A percentile compares a stretch with the other conserved stretches of the same genome.
Conservation (phyloP, 2,329 filamentous ascomycete genomes). For the Epichloe baconii region DNA sequence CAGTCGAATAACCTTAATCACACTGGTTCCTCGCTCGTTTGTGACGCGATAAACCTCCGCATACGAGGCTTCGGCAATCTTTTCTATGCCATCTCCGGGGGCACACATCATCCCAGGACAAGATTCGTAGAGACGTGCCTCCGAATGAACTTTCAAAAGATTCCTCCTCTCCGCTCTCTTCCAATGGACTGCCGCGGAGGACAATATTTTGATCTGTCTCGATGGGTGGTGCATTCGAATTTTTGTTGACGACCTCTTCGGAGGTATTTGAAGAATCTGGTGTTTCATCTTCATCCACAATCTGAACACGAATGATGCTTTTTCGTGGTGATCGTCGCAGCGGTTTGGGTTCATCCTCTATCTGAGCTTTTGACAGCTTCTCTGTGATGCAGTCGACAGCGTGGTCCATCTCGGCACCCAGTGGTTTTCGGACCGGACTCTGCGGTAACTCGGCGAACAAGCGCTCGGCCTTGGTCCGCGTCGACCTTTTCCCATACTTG, state of each 20-base stretch:
- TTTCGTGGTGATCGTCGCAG: constrained; percentile 9
- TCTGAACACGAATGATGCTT: constrained; percentile 2
- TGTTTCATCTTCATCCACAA: constrained; percentile 8
- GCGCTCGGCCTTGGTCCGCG: constrained; percentile 32
- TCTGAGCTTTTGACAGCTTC: constrained; percentile 19
- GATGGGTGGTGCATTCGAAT: not conserved
- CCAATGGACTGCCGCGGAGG: not conserved
- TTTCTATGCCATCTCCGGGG: constrained; percentile 40
- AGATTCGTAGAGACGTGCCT: constrained; percentile 23
- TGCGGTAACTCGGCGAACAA: constrained; percentile 39
- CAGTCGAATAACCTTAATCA: constrained; percentile 52
- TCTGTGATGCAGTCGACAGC: constrained; percentile 21
- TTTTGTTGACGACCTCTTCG: not conserved
- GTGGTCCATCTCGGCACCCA: constrained; percentile 9
- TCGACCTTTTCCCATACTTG: constrained; percentile 38
- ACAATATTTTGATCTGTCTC: not conserved
- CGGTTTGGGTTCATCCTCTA: constrained; percentile 11
- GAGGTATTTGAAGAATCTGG: not conserved
- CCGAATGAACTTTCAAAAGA: not conserved
- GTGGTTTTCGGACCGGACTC: constrained; percentile 29
- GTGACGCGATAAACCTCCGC: constrained; percentile 52
- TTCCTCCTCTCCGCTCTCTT: constrained; percentile 7
- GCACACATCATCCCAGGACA: constrained; percentile 47
- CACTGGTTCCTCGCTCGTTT: constrained; percentile 46
- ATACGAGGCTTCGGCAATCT: constrained; percentile 55